Base-by-base conservation (phyloP, 2,329 filamentous ascomycete genomes). In the Parascedosporium putredinis region DNA sequence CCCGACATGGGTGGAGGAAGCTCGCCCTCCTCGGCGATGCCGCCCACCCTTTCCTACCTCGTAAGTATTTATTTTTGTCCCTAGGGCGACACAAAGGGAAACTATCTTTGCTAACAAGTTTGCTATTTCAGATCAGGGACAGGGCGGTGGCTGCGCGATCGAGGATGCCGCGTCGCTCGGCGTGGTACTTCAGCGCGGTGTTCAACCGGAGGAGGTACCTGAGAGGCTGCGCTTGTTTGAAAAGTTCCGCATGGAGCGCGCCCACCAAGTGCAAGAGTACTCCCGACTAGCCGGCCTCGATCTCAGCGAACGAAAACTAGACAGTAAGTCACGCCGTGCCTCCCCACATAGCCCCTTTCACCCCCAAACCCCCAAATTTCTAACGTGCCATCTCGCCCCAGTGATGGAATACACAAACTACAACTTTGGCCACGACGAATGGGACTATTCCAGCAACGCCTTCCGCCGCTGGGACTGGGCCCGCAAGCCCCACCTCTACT, bases 41-140 rank as follows among this genome's bases (percentile, higher is more conserved):
- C 0, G 83, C 80, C 0, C 83, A 87, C 59, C 81, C 82, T 0
- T 84, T 86, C 56, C 64, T 81, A 0, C 83, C 81, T 4, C 56
- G 45, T 38, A 48, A 23, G 31, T 40, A 20, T 10, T 7, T 16
- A 16, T 31, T 58, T 3, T n/a, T n/a, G n/a, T n/a, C n/a, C n/a
- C n/a, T n/a, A n/a, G n/a, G n/a, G n/a, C n/a, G n/a, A n/a, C n/a
- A n/a, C n/a, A n/a, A n/a, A n/a, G n/a, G n/a, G n/a, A n/a, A n/a
- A n/a, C n/a, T n/a, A n/a, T n/a, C n/a, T n/a, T n/a, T n/a, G n/a
- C n/a, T n/a, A n/a, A n/a, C n/a, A n/a, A n/a, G n/a, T n/a, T n/a
- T n/a, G n/a, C n/a, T n/a, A n/a, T n/a, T 16, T 7, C 43, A 64
- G 66, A 68, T 49, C 67, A 69, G 50, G 67, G 62, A 9, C 68